Percentiles rank a stretch among this genome's conserved stretches.
phyloP scores from a whole-genome alignment of 202 grass and related monocot genomes.

The Panicum hallii region DNA sequence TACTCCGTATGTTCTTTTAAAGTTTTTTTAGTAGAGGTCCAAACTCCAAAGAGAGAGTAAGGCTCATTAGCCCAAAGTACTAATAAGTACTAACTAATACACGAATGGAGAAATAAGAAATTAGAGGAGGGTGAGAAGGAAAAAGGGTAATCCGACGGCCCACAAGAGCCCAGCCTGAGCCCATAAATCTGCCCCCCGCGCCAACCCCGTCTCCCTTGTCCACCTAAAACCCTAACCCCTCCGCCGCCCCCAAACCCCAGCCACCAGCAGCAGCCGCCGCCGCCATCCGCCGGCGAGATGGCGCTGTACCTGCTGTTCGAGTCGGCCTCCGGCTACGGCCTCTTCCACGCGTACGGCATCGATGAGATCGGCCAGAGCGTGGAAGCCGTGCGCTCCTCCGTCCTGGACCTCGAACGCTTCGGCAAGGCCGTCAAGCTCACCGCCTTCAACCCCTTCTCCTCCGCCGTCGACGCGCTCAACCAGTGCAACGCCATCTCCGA shows the following conservation, averaged over 20 bases:
- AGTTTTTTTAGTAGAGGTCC: neutral
- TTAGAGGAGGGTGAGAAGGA: neutral
- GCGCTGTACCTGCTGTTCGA: conserved; percentile 86
- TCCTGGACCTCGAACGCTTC: conserved; percentile 86
- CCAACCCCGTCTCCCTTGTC: neutral
- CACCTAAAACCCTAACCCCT: conserved; percentile 58
- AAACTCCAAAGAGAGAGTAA: neutral
- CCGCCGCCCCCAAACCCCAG: conserved; percentile 24
- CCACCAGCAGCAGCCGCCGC: conserved; percentile 19
- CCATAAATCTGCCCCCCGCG: conserved; percentile 42
- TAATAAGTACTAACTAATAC: neutral
- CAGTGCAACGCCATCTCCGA: conserved; percentile 96
- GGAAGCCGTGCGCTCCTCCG: conserved; percentile 80
- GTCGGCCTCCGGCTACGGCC: conserved; percentile 77
- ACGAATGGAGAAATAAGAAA: neutral
- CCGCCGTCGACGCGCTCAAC: conserved; percentile 82
- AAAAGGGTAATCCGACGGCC: conserved; percentile 41
- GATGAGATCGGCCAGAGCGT: conserved; percentile 87
- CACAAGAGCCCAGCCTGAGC: conserved; percentile 28
- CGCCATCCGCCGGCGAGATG: conserved; percentile 52
- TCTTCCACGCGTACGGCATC: conserved; percentile 88
- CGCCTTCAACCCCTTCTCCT: conserved; percentile 85
- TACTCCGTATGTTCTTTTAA: neutral
- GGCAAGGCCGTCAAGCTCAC: conserved; percentile 92
- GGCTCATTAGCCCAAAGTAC: neutral